Percentiles rank a stretch among this genome's conserved stretches.
These are phyloP conservation scores for Pulveroboletus sp. DNA, from an alignment of 768 basidiomycete species.

Conservation along the genomic window DNA sequence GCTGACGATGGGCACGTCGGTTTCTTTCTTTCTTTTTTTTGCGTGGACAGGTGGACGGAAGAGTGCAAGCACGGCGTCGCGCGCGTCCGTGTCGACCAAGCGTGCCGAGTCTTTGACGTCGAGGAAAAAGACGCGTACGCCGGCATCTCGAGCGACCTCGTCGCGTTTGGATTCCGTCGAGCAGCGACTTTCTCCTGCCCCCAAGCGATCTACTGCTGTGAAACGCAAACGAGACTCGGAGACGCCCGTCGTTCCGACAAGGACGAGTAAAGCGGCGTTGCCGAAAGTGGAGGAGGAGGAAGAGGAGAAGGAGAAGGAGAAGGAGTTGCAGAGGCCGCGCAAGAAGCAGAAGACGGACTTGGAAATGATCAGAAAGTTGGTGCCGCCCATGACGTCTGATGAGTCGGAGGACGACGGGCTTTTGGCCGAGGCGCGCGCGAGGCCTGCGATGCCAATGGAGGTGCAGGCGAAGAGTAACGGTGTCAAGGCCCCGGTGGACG, in stretches of 20 bases:
- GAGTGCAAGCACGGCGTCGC: slow-evolving; percentile 15
- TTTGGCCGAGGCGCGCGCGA: neutral
- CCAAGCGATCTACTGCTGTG: neutral
- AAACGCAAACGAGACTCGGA: slow-evolving; percentile 18
- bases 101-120: slow-evolving; percentile 7
- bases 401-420: neutral
- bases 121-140: slow-evolving; percentile 16
- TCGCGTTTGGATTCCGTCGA: slow-evolving; percentile 11
- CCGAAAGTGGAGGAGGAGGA: neutral
- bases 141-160: slow-evolving; percentile 4
- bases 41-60: slow-evolving; percentile 2
- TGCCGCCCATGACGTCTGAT: slow-evolving; percentile 13
- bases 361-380: neutral
- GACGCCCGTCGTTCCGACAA: neutral
- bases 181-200: neutral
- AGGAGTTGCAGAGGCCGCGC: slow-evolving; percentile 6
- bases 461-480: neutral
- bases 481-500: neutral
- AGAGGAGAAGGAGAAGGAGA: neutral
- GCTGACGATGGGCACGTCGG: no score
- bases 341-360: slow-evolving; percentile 20
- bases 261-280: neutral
- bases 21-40: neutral
- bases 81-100: slow-evolving; percentile 18
- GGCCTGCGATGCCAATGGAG: neutral